These are phyloP conservation scores for Spencermartinsiella europaea DNA, from an alignment of 805 yeast genomes.

Conservation along the genomic window DNA sequence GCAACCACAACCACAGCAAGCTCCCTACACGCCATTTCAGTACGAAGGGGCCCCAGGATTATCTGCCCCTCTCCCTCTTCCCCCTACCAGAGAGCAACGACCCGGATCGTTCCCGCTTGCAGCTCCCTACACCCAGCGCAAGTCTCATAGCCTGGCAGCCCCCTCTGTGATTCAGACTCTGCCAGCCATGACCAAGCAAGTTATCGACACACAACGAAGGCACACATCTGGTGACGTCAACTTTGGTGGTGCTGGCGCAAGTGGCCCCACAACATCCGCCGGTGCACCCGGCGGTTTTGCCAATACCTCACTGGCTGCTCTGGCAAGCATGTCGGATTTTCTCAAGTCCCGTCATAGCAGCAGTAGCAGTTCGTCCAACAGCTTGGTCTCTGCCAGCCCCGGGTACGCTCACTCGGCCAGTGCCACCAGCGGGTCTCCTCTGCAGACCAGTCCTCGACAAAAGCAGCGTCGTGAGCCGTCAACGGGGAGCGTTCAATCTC, in stretches of 20 bases:
- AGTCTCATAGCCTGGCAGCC: background rate
- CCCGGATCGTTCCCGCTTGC: slow-evolving; percentile 26
- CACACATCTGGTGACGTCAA: slow-evolving; percentile 21
- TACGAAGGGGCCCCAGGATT: background rate
- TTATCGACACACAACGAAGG: slow-evolving; percentile 8
- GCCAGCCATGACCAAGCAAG: background rate
- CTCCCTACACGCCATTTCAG: slow-evolving; percentile 1
- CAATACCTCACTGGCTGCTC: background rate
- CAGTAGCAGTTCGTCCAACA: background rate
- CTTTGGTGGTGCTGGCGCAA: too few relatives aligned
- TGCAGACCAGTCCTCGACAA: slow-evolving; percentile 4
- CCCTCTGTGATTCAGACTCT: background rate
- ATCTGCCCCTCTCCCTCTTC: slow-evolving; percentile 6
- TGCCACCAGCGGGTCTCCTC: slow-evolving; percentile 3
- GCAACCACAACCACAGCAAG: slow-evolving; percentile 6
- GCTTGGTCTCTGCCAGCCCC: background rate
- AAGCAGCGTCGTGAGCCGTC: slow-evolving; percentile 2
- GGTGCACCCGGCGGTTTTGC: background rate
- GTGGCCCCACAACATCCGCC: background rate
- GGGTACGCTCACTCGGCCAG: background rate
- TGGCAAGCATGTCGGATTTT: background rate
- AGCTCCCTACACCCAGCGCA: slow-evolving; percentile 1
- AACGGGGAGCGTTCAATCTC: slow-evolving; percentile 16
- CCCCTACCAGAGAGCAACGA: slow-evolving; percentile 22
- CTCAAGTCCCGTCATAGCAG: slow-evolving; percentile 3